phyloP scores from a whole-genome alignment of 768 basidiomycete species.

The Tricholomella constricta region DNA sequence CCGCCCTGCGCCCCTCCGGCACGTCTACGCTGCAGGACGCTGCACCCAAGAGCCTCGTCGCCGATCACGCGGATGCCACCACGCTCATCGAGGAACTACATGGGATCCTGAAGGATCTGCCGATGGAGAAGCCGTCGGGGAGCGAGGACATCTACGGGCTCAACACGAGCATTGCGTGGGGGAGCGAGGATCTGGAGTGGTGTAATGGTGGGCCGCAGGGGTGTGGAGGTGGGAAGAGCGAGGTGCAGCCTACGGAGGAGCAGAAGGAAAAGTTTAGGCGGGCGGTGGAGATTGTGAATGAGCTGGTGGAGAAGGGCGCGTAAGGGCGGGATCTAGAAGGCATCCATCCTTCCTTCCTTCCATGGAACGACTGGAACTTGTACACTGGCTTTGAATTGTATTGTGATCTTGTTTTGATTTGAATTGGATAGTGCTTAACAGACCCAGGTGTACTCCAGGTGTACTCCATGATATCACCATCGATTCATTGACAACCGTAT shows the following conservation, averaged over 20 bases:
- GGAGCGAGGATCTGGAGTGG: constrained; percentile 61
- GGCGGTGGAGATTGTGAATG: constrained; percentile 67
- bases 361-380: too few relatives aligned
- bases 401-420: too few relatives aligned
- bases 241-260: constrained; percentile 53
- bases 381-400: too few relatives aligned
- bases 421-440: too few relatives aligned
- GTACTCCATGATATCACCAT: too few relatives aligned
- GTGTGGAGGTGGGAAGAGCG: constrained; percentile 53
- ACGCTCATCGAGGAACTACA: constrained; percentile 60
- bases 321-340: too few relatives aligned
- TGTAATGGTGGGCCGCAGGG: constrained; percentile 62
- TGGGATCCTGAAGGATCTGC: constrained; percentile 57
- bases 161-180: constrained; percentile 66
- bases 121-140: constrained; percentile 55
- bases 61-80: constrained; percentile 32
- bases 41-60: constrained; percentile 41
- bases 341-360: too few relatives aligned
- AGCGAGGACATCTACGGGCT: constrained; percentile 74
- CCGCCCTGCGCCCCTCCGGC: constrained; percentile 51
- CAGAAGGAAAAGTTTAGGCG: constrained; percentile 68
- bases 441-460: too few relatives aligned
- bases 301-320: constrained; percentile 40
- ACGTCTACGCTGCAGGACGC: constrained; percentile 42
- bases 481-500: too few relatives aligned